Evolutionary conservation across 1,284 basidiomycete genomes (phyloP).

Genomic region (Puccinia triticina): DNA sequence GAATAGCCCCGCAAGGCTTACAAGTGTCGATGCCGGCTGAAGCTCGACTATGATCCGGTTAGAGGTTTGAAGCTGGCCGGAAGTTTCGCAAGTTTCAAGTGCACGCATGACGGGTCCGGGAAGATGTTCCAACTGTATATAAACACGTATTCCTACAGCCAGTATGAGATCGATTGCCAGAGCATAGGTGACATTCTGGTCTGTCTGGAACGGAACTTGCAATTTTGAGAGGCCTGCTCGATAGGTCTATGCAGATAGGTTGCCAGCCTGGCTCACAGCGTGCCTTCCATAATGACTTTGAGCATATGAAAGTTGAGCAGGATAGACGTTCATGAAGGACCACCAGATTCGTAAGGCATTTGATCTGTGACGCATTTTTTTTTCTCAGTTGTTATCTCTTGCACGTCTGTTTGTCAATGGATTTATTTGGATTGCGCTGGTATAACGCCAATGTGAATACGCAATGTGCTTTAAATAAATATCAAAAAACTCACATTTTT

Average conservation of each 20-base stretch:
- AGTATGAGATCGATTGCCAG: background rate
- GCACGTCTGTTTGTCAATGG: background rate
- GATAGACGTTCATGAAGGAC: slow-evolving; percentile 19
- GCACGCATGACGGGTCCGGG: background rate
- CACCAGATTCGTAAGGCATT: background rate
- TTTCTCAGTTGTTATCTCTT: no score
- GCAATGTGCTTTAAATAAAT: background rate
- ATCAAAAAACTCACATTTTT: slow-evolving; percentile 22
- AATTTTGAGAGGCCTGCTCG: slow-evolving; percentile 10
- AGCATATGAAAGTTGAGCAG: slow-evolving; percentile 19
- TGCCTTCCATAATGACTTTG: slow-evolving; percentile 12
- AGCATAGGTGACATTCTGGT: background rate
- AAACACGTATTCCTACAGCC: background rate
- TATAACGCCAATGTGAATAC: background rate
- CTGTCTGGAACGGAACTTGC: slow-evolving; percentile 13
- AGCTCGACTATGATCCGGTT: background rate
- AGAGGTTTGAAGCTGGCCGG: background rate
- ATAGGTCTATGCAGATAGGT: slow-evolving; percentile 19
- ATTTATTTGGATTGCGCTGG: background rate
- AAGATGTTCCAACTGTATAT: slow-evolving; percentile 4
- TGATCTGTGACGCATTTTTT: background rate
- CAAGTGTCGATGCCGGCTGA: slow-evolving; percentile 12
- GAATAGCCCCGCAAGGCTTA: slow-evolving; percentile 28
- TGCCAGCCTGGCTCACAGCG: background rate
- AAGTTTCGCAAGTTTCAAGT: slow-evolving; percentile 4